Evolutionary conservation across 2,329 filamentous ascomycete genomes (phyloP).

Genomic region (Zymoseptoria brevis): DNA sequence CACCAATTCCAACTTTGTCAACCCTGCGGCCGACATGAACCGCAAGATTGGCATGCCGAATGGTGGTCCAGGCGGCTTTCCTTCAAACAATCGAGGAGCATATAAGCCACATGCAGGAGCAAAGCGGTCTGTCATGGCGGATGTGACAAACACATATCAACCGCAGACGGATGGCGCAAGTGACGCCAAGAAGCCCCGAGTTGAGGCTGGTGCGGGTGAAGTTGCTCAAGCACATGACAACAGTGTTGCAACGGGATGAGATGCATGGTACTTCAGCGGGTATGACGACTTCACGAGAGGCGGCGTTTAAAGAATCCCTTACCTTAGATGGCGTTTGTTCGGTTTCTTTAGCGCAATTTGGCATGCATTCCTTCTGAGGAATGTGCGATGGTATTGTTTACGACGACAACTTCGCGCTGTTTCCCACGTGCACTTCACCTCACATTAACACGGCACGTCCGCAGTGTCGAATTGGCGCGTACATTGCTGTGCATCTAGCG

Average conservation of each 20-base stretch:
- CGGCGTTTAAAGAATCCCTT: not conserved
- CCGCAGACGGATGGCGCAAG: conserved; percentile 26
- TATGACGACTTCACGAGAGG: not conserved
- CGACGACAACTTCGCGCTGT: not conserved
- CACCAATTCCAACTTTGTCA: conserved; percentile 37
- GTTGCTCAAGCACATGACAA: not conserved
- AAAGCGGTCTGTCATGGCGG: conserved; percentile 34
- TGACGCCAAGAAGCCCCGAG: conserved; percentile 36
- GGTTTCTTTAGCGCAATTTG: not conserved
- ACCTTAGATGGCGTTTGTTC: not conserved
- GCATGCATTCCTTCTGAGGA: not conserved
- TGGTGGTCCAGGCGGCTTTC: not conserved
- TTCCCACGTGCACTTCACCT: not conserved
- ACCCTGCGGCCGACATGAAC: conserved; percentile 40
- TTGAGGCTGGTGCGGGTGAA: conserved; percentile 20
- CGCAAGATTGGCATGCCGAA: conserved; percentile 44
- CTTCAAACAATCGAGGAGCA: conserved; percentile 16
- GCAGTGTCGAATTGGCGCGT: too few species aligned
- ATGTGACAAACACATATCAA: conserved; percentile 39
- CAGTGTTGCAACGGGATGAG: not conserved
- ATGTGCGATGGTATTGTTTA: not conserved
- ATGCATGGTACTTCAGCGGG: not conserved
- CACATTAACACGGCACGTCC: too few species aligned
- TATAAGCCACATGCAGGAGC: conserved; percentile 38
- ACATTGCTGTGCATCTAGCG: too few species aligned